Percentiles rank a stretch among this genome's conserved stretches.
Evolutionary conservation across 139 green algal species (phyloP).

Genomic region (Deuterostichococcus epilithicus): DNA sequence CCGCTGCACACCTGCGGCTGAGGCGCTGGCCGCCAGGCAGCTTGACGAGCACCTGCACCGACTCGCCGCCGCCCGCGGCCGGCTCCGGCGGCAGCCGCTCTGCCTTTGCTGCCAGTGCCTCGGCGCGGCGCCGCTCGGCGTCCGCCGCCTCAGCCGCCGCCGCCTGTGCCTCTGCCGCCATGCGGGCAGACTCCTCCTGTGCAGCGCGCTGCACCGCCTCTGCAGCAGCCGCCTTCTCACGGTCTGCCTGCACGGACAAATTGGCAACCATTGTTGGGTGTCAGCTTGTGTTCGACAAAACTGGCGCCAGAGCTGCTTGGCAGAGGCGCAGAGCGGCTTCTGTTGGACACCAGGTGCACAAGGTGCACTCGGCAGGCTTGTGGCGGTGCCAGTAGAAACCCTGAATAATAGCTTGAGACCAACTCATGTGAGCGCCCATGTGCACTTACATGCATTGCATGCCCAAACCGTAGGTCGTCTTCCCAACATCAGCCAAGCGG

Average conservation of each 20-base stretch:
- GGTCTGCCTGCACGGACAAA: slow-evolving; percentile 6
- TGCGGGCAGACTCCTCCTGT: background rate
- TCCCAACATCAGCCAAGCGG: background rate
- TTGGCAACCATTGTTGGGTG: too few species aligned
- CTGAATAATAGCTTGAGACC: too few species aligned
- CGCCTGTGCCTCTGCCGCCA: background rate
- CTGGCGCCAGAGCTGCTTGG: too few species aligned
- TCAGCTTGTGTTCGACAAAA: too few species aligned
- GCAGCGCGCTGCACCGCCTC: slow-evolving; percentile 21
- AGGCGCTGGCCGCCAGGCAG: slow-evolving; percentile 49
- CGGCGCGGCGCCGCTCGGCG: background rate
- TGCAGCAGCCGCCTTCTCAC: slow-evolving; percentile 26
- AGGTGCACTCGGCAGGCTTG: background rate
- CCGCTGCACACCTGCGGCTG: slow-evolving; percentile 41
- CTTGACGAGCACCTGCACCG: slow-evolving; percentile 41
- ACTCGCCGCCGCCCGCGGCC: slow-evolving; percentile 1
- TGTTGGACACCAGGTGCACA: background rate
- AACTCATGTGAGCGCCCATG: too few species aligned
- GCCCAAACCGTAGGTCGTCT: background rate
- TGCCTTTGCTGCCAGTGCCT: slow-evolving; percentile 1
- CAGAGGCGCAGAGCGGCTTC: background rate
- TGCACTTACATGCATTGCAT: background rate
- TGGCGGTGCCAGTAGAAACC: background rate
- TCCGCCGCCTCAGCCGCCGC: background rate
- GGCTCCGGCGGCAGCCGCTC: slow-evolving; percentile 38